phyloP scores from a whole-genome alignment of 208 protist genomes.

The Borovskyia barvae region DNA sequence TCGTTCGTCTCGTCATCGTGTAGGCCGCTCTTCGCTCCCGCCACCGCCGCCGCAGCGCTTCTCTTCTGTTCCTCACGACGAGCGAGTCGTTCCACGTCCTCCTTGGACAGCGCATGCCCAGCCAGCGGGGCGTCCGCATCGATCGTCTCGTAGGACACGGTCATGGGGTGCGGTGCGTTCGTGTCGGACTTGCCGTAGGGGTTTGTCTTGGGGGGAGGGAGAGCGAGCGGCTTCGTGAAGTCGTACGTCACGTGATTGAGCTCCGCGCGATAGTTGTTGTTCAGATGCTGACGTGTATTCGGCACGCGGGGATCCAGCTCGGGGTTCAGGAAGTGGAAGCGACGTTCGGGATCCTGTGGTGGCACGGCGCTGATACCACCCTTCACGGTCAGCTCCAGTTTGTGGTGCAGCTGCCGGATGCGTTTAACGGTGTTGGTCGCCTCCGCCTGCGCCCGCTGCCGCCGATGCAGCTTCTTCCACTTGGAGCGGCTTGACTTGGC shows the following conservation, averaged over 20 bases:
- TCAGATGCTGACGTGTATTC: slow-evolving; percentile 50
- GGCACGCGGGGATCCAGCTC: slow-evolving; percentile 61
- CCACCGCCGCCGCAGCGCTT: not conserved
- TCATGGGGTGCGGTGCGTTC: slow-evolving; percentile 62
- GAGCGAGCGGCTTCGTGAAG: slow-evolving; percentile 63
- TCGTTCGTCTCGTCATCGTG: slow-evolving; percentile 2
- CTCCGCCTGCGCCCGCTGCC: slow-evolving; percentile 49
- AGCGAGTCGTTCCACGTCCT: slow-evolving; percentile 44
- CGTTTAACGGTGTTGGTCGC: slow-evolving; percentile 38
- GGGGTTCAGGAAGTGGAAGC: slow-evolving; percentile 83
- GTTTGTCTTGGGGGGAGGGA: slow-evolving; percentile 49
- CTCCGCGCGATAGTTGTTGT: slow-evolving; percentile 70
- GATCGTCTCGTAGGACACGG: slow-evolving; percentile 48
- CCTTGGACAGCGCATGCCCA: slow-evolving; percentile 68
- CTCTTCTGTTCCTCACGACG: no score
- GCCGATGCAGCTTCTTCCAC: slow-evolving; percentile 82
- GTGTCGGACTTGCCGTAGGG: slow-evolving; percentile 63
- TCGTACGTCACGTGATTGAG: slow-evolving; percentile 43
- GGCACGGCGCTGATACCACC: slow-evolving; percentile 72
- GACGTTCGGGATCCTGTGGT: slow-evolving; percentile 66
- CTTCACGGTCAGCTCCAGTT: slow-evolving; percentile 62
- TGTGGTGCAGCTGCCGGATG: slow-evolving; percentile 57
- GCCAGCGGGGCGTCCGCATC: slow-evolving; percentile 56
- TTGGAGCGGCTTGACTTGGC: slow-evolving; percentile 84
- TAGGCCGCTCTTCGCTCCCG: not conserved